Evolutionary conservation across 2,329 filamentous ascomycete species (phyloP).

Genomic region (Fusarium citri): DNA sequence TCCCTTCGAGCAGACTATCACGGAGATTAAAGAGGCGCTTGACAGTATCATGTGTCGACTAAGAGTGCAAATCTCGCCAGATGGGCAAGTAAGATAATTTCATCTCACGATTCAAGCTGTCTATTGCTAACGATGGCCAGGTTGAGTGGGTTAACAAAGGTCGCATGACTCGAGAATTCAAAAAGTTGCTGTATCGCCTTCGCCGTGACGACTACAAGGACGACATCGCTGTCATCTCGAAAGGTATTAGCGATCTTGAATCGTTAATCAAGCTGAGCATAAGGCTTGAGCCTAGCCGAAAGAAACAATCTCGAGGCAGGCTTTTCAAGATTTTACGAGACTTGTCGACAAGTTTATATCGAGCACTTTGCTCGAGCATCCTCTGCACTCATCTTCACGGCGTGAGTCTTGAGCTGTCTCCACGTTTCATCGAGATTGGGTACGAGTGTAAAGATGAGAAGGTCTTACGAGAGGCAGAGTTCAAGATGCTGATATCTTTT

Average conservation of each 20-base stretch:
- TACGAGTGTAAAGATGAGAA: neutral
- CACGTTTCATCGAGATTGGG: neutral
- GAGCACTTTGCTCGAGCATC: constrained; percentile 23
- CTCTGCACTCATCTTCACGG: constrained; percentile 6
- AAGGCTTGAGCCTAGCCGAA: constrained; percentile 9
- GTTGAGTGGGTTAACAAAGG: constrained; percentile 4
- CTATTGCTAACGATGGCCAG: neutral
- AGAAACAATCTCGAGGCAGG: constrained; percentile 13
- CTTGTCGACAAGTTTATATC: constrained; percentile 17
- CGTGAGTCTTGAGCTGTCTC: constrained; percentile 2
- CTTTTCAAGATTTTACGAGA: constrained; percentile 18
- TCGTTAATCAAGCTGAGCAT: neutral
- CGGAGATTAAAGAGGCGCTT: constrained; percentile 41
- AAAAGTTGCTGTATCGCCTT: constrained; percentile 10
- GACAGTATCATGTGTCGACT: constrained; percentile 29
- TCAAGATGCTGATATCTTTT: constrained; percentile 24
- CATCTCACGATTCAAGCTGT: fast-evolving
- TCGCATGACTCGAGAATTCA: constrained; percentile 9
- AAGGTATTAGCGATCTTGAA: constrained; percentile 13
- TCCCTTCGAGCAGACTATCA: constrained; percentile 41
- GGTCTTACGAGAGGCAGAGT: neutral
- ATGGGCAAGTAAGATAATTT: constrained; percentile 1
- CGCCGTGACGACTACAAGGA: constrained; percentile 23
- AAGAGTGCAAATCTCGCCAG: neutral
- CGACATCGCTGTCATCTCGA: neutral